Base-by-base conservation (phyloP, 306 rosid species). In the Coriaria nepalensis region DNA sequence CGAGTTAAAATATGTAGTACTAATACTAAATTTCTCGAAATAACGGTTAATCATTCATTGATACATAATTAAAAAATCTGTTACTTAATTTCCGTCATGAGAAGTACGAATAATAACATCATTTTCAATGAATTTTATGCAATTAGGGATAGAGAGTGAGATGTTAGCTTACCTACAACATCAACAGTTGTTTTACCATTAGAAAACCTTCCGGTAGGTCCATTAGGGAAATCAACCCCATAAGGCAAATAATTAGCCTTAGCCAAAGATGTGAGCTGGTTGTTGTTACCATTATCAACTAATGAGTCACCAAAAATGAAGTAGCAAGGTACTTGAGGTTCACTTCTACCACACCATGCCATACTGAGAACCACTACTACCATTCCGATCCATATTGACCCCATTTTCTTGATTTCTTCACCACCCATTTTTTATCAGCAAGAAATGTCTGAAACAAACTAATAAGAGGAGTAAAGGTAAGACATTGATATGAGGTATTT, bases 301-400 rank as follows among this genome's bases (percentile, higher is more conserved):
- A 77, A 61, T 2, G 95, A 90, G 64, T 90, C 98, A 5, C 98
- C 98, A 71, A 90, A 90, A 0, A 85, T 77, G 82, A 90, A 90
- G 69, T 77, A 90, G 56, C 98, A 81, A 45, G 95, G 94, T 13
- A 67, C 94, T 81, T 74, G 82, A 32, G 78, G 65, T 80, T 52
- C 49, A 35, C 53, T 73, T 29, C 51, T 68, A 56, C 45, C 38
- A 43, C 48, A 48, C 63, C 68, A 62, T 37, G 56, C 53, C 14
- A 15, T 35, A 5, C 7, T 10, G 20, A 75, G n/a, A 12, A 66
- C 55, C 20, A 66, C 38, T 6, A 12, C 38, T 29, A 52, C 39
- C 50, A 45, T 45, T 6, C 9, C 49, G 8, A 45, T 14, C 6
- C 29, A 45, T n/a, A 45, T 6, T 7, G 29, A 6, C 49, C 6